A percentile compares a stretch with the other conserved stretches of the same genome.
Evolutionary conservation across 2,329 filamentous ascomycete genomes (phyloP).

Genomic region (Plenodomus tracheiphilus): DNA sequence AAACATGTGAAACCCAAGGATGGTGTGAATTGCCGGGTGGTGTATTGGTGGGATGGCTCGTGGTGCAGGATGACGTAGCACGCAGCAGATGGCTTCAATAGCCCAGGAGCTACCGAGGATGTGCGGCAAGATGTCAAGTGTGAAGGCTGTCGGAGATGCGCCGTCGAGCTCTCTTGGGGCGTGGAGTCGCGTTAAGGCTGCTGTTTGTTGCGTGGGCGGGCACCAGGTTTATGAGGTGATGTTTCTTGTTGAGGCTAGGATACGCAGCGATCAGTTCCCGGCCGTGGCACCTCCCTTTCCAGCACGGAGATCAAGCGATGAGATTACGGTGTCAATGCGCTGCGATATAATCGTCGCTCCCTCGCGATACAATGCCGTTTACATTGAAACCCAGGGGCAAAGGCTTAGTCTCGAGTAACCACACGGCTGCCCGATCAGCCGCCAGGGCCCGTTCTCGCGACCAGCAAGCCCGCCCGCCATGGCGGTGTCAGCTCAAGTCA

Average conservation of each 20-base stretch:
- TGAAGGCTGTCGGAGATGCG: background rate
- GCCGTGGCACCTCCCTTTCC: constrained; percentile 20
- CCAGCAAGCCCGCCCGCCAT: constrained; percentile 8
- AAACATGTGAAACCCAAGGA: constrained; percentile 32
- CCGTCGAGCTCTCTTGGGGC: background rate
- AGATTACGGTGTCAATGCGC: constrained; percentile 21
- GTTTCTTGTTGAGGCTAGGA: constrained; percentile 38
- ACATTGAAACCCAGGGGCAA: constrained; percentile 12
- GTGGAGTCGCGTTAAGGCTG: background rate
- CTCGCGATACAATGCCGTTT: background rate
- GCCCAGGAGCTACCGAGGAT: constrained; percentile 10
- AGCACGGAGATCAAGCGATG: constrained; percentile 14
- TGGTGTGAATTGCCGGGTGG: constrained; percentile 14
- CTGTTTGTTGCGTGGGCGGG: constrained; percentile 2
- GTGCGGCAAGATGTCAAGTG: constrained; percentile 2
- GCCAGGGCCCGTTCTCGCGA: constrained; percentile 2
- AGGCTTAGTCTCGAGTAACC: background rate
- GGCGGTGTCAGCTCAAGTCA: constrained; percentile 14
- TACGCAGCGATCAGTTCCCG: constrained; percentile 27
- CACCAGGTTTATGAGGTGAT: constrained; percentile 15
- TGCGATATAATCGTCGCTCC: no score
- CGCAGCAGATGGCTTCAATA: constrained; percentile 12
- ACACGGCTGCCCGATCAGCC: constrained; percentile 11
- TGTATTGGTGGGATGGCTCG: constrained; percentile 7
- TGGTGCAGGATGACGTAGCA: constrained; percentile 32